Base-by-base conservation (phyloP, 345 rosid species). In the Hibiscus syriacus region DNA sequence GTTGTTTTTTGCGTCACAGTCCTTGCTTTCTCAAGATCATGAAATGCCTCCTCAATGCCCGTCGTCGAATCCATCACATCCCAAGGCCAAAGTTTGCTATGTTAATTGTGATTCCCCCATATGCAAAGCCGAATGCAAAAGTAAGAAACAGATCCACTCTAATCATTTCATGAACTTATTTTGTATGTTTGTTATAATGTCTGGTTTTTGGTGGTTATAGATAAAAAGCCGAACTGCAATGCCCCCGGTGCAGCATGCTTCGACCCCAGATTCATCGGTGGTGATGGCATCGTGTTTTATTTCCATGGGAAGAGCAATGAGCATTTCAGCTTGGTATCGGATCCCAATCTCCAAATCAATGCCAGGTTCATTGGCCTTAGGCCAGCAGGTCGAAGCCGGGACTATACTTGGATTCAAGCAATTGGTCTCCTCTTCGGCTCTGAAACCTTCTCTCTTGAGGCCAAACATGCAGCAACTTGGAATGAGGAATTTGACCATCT, bases 381-480 rank as follows among this genome's bases (percentile, higher is more conserved):
- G 66, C 83, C 84, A 0, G 72, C 68, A 8, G 80, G 82, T 10
- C 62, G 85, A 4, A 52, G 76, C 67, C 71, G 84, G 71, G 87
- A 86, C 76, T 83, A 76, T 27, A 86, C 86, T 6, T 86, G 86
- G 88, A 80, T 86, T 54, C 88, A 82, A 72, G 81, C 86, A 23
- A 75, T 83, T 0, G 96, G 96, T 12, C 25, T 89, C 19, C 81
- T 89, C 70, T 86, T 79, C n/a, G 79, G 78, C 16, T 70, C 89
- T 4, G 66, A 80, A 36, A 77, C 73, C 11, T 88, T 88, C 78
- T 84, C 94, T 36, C 78, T 88, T 0, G 89, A 90, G 73, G 94
- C 92, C 41, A 70, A 77, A 0, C 69, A 56, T 74, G 66, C 86
- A 17, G 79, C 81, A 16, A 54, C 64, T 22, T 87, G 97, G 97